Base-by-base conservation (phyloP, 164 flowering plant genomes). In the Platanus orientalis region DNA sequence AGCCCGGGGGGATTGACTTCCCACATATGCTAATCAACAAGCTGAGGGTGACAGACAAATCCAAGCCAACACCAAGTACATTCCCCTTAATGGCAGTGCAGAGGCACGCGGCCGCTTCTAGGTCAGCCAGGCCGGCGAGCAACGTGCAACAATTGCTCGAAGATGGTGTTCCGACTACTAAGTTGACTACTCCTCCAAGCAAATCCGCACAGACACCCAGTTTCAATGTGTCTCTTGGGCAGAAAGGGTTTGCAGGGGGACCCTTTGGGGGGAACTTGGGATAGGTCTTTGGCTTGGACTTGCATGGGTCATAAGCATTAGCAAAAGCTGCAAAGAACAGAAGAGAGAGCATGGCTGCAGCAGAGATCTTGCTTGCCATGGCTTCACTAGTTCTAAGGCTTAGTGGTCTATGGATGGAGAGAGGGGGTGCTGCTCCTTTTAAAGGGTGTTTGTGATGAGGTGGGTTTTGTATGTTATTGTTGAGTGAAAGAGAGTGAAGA, bases 61-160 rank as follows among this genome's bases (percentile, higher is more conserved):
- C 54, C 71, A 83, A 57, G 73, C 82, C 79, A n/a, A 79, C 63
- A 7, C 86, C 86, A 40, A 80, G 76, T 28, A 80, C 78, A 58
- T 75, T 80, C 27, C 81, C 86, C 69, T 82, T 82, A 29, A 84
- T 72, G 68, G 80, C 84, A 50, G 84, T 80, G 82, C 89, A 84
- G 13, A 84, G 79, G 64, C 89, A 84, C 0, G 66, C 57, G 12
- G 89, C 89, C n/a, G 74, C 82, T 56, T 84, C 89, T 42, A 75
- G 29, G 54, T 83, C 85, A 10, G 54, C 84, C 57, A 83, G 63
- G 2, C 91, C 91, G 12, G 54, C 58, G 5, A 86, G 70, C 66
- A 86, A 12, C 1, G 81, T 19, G 58, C 91, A 86, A 66, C 91
- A 86, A 19, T 73, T 57, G 73, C 73, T 65, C 4, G 75, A 63